A percentile compares a stretch with the other conserved stretches of the same genome.
Conservation (phyloP, 2,329 filamentous ascomycete species). For the Fusarium protoensiforme region DNA sequence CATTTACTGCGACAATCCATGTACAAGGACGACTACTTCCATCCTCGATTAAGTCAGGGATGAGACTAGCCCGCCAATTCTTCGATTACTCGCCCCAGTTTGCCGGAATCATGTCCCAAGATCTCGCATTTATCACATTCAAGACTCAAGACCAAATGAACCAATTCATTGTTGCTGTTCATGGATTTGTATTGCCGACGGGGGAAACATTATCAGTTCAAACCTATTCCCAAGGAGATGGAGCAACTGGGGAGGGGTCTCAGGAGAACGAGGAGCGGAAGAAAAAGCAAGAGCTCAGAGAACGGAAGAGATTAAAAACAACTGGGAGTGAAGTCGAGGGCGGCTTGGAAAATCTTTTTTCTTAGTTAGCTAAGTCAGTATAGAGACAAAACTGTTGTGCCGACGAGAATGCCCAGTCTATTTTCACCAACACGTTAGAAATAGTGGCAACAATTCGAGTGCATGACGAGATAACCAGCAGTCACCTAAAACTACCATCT, state of each 20-base stretch:
- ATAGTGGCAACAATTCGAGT: too few relatives aligned
- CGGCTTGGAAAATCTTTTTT: neutral
- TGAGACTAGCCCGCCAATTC: conserved; percentile 14
- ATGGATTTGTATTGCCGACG: conserved; percentile 1
- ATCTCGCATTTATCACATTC: conserved; percentile 11
- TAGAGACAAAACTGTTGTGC: too few relatives aligned
- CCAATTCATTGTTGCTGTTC: neutral
- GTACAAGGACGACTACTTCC: conserved; percentile 1
- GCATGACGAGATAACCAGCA: too few relatives aligned
- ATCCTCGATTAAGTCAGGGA: neutral
- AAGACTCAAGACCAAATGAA: neutral
- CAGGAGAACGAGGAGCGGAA: neutral
- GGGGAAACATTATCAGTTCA: conserved; percentile 13
- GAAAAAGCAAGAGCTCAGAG: neutral
- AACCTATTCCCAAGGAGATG: neutral
- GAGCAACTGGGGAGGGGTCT: neutral
- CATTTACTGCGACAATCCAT: conserved; percentile 7
- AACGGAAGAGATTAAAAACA: neutral
- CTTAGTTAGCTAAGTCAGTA: neutral
- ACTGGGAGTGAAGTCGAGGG: neutral
- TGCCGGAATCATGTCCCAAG: neutral
- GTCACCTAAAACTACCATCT: too few relatives aligned
- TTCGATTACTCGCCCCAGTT: neutral
- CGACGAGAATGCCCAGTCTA: too few relatives aligned
- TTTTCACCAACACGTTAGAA: too few relatives aligned